Conservation (phyloP, 192 early-diverging fungal species). For the Jimgerdemannia flammicorona region DNA sequence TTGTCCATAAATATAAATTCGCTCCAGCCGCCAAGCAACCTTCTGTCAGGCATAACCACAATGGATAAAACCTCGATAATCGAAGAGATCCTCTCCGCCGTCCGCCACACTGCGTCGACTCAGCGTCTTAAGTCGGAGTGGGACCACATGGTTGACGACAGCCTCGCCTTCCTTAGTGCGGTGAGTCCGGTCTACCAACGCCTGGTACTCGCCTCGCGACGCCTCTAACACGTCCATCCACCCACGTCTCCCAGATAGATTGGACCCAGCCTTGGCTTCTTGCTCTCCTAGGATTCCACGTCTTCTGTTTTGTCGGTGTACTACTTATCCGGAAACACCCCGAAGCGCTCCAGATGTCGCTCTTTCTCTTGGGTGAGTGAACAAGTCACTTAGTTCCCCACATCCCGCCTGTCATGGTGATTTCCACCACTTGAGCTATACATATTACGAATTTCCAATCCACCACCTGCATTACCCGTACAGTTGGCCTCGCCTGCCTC, state of each 20-base stretch:
- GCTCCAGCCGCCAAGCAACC: too few species aligned
- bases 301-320: slow-evolving; percentile 26
- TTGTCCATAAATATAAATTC: too few species aligned
- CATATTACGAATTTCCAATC: background rate
- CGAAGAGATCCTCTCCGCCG: background rate
- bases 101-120: background rate
- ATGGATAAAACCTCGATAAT: background rate
- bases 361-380: slow-evolving; percentile 37
- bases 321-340: slow-evolving; percentile 36
- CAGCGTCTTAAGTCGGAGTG: background rate
- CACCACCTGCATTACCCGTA: background rate
- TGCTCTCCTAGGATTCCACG: slow-evolving; percentile 34
- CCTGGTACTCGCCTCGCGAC: background rate
- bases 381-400: background rate
- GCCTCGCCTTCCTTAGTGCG: background rate
- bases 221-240: background rate
- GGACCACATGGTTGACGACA: background rate
- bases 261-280: slow-evolving; percentile 49
- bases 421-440: background rate
- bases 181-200: background rate
- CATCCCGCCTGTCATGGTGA: too few species aligned
- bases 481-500: slow-evolving; percentile 39
- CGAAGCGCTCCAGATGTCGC: slow-evolving; percentile 30
- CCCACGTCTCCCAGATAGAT: slow-evolving; percentile 30
- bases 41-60: too few species aligned